phyloP scores from a whole-genome alignment of 768 basidiomycete species.

The Suillus variegatus region DNA sequence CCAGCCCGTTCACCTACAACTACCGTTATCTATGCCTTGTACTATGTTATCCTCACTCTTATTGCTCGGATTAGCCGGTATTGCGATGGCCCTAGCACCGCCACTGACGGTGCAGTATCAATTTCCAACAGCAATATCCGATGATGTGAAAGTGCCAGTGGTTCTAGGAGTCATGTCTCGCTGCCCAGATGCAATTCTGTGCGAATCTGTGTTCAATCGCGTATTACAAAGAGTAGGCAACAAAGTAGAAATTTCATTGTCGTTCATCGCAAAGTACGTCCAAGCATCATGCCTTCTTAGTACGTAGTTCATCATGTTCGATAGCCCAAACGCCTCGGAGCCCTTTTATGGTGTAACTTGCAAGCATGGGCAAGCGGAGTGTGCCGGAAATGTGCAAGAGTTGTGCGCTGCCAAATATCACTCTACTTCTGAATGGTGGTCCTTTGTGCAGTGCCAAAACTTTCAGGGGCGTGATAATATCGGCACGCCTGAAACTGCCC shows the following conservation, averaged over 20 bases:
- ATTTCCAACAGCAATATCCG: conserved; percentile 13
- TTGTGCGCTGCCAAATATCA: conserved; percentile 74
- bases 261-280: conserved; percentile 75
- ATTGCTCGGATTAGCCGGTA: conserved; percentile 18
- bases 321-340: conserved; percentile 64
- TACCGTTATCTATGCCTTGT: conserved; percentile 13
- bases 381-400: conserved; percentile 87
- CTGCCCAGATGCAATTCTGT: conserved; percentile 82
- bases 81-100: conserved; percentile 15
- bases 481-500: conserved; percentile 63
- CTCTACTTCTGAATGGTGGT: conserved; percentile 68
- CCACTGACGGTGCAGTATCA: conserved; percentile 25
- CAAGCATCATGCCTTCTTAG: conserved; percentile 9
- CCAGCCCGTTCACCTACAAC: conserved; percentile 7
- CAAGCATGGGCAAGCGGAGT: conserved; percentile 80
- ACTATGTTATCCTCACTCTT: conserved; percentile 22
- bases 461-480: conserved; percentile 59
- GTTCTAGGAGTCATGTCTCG: conserved; percentile 65
- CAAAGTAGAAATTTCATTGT: conserved; percentile 68
- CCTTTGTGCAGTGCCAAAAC: conserved; percentile 82
- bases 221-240: conserved; percentile 62
- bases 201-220: conserved; percentile 75
- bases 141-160: conserved; percentile 47
- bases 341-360: conserved; percentile 79
- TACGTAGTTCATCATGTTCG: conserved; percentile 14